Evolutionary conservation across 352 stramenopile species (phyloP), one percentile per base, ranked within the genome.

Genomic region (Globisporangium iwayamae): DNA sequence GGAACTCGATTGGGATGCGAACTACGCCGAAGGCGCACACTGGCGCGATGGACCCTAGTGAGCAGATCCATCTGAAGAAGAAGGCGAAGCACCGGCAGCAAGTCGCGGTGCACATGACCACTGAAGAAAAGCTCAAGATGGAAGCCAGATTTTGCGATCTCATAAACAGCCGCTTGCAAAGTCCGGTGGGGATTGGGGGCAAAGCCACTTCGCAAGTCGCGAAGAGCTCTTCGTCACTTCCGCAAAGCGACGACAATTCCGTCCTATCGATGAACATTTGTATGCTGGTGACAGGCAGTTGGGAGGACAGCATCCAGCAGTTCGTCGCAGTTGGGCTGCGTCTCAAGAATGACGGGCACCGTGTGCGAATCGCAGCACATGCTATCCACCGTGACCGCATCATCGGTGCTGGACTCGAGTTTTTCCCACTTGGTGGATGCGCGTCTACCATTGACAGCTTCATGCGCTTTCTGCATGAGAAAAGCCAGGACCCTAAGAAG

Each of bases 321-420:
- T 93, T 82, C 57, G 76, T 93, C 25, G 81, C 75, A 1, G 84
- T 98, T 28, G 90, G 87, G 36, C 60, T 86, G 11, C 64, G 78
- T 5, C 76, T 98, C 10, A 71, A 87, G 66, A 66, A 70, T 0
- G 70, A 96, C 41, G 93, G 93, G 1, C 94, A 98, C 70, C 80
- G 85, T 32, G 92, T 98, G 0, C 81, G 94, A 4, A 85, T 98
- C 39, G 93, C 91, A 1, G 94, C 90, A 9, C 91, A 95, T 58
- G 78, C 79, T 28, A 76, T 75, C 7, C 90, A 93, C 71, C 76
- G 91, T 0, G 58, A 85, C 10, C 81, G 79, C 2, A 84, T 98
- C 36, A 65, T 80, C 10, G 70, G 60, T 28, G 67, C 71, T 53
- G 82, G 83, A 9, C 63, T 93, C 6, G 81, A 91, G 45, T 93